These are phyloP conservation scores for Guillardia theta DNA, from an alignment of 78 protist genomes.

Conservation along the genomic window DNA sequence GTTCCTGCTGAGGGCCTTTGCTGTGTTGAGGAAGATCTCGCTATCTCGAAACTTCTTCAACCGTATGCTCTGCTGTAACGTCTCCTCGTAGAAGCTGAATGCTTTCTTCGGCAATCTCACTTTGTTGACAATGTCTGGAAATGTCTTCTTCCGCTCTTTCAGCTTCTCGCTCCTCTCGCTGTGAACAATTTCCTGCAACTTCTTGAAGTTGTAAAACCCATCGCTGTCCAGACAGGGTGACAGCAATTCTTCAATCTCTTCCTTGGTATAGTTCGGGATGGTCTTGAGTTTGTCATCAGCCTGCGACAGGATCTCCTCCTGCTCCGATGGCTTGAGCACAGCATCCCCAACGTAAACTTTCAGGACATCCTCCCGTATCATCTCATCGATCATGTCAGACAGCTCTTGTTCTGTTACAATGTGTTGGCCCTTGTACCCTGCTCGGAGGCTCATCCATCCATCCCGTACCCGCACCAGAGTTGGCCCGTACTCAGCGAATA, in stretches of 20 bases:
- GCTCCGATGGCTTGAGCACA: not conserved
- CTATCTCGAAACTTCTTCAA: not conserved
- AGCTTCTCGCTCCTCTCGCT: not conserved
- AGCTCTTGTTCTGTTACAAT: slow-evolving; percentile 33
- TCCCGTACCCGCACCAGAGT: not conserved
- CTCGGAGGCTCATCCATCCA: slow-evolving; percentile 8
- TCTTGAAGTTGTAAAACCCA: not conserved
- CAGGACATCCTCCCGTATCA: slow-evolving; percentile 19
- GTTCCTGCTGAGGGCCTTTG: not conserved
- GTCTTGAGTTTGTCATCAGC: not conserved
- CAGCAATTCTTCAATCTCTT: not conserved
- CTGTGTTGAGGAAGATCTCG: not conserved
- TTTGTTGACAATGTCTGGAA: not conserved
- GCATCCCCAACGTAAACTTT: not conserved
- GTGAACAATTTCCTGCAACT: not conserved
- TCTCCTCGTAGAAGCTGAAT: not conserved
- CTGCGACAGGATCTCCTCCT: not conserved
- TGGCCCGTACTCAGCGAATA: slow-evolving; percentile 27
- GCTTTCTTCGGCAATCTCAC: not conserved
- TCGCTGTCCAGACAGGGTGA: not conserved
- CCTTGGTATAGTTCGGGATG: slow-evolving; percentile 35
- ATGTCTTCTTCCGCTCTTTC: not conserved
- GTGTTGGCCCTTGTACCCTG: slow-evolving; percentile 36
- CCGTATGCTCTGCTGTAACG: not conserved
- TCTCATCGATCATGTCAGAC: not conserved